phyloP scores from a whole-genome alignment of 441 rosid species.

The Bocquillonia castaneifolia region DNA sequence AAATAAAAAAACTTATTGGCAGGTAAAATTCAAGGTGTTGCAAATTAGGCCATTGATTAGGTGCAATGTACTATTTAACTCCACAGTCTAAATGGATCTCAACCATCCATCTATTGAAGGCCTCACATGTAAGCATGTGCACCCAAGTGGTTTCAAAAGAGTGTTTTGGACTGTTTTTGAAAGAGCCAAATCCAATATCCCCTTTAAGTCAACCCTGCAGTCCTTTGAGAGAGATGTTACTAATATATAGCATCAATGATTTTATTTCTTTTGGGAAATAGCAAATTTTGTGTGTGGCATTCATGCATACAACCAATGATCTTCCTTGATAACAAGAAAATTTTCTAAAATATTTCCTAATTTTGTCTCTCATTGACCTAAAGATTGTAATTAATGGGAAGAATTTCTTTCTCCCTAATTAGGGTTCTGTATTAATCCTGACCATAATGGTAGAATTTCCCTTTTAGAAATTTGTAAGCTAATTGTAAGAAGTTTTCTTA shows the following conservation, averaged over 20 bases:
- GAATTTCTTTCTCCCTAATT: not conserved
- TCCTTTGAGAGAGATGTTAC: slow-evolving; percentile 24
- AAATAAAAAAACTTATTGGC: no score
- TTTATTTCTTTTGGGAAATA: not conserved
- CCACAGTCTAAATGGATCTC: slow-evolving; percentile 22
- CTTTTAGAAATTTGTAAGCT: not conserved
- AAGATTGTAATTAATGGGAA: not conserved
- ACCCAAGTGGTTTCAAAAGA: slow-evolving; percentile 37
- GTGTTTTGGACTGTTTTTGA: slow-evolving; percentile 55
- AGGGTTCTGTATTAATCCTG: not conserved
- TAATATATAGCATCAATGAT: no score
- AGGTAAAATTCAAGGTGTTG: no score
- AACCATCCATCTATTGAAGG: slow-evolving; percentile 25
- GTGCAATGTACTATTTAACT: not conserved
- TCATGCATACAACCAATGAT: slow-evolving; percentile 1
- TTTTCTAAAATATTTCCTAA: not conserved
- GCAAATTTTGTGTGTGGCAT: not conserved
- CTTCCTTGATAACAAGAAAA: not conserved
- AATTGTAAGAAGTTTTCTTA: no score
- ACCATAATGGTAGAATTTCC: not conserved
- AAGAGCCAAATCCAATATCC: slow-evolving; percentile 25
- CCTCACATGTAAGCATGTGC: slow-evolving; percentile 76
- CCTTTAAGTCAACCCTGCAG: slow-evolving; percentile 44
- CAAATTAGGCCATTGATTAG: slow-evolving; percentile 16
- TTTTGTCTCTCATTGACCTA: not conserved